Conservation (phyloP, 257 asterid species). For the Jacaranda mimosifolia region DNA sequence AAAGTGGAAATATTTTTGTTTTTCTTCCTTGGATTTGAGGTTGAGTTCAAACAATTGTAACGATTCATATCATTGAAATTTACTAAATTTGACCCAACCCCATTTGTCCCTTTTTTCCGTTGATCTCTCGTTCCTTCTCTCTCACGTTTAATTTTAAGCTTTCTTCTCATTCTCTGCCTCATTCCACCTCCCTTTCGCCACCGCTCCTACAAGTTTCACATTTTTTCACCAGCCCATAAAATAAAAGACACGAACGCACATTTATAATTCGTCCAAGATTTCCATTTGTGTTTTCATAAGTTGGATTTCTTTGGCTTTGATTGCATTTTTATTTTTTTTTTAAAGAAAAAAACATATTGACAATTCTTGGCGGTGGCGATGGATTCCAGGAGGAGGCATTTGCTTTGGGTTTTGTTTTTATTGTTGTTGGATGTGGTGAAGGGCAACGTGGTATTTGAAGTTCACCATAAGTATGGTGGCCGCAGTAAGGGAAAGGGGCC, state of each 20-base stretch:
- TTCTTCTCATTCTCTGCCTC: neutral
- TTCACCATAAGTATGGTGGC: slow-evolving; percentile 56
- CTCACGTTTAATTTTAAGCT: neutral
- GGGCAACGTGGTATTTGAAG: slow-evolving; percentile 52
- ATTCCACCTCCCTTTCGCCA: slow-evolving; percentile 36
- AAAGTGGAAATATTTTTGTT: neutral
- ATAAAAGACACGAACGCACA: neutral
- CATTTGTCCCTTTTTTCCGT: slow-evolving; percentile 22
- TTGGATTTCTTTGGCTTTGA: slow-evolving; percentile 3
- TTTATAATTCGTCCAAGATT: slow-evolving; percentile 18
- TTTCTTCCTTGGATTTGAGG: slow-evolving; percentile 27
- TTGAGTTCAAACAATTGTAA: slow-evolving; percentile 15
- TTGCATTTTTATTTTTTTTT: neutral
- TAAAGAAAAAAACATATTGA: neutral
- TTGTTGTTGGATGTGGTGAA: slow-evolving; percentile 28
- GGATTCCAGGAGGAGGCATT: slow-evolving; percentile 49
- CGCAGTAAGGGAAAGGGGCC: slow-evolving; percentile 43
- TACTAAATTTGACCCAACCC: slow-evolving; percentile 31
- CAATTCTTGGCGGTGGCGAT: slow-evolving; percentile 42
- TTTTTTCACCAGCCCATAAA: neutral
- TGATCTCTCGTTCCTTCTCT: slow-evolving; percentile 25
- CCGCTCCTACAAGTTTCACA: slow-evolving; percentile 7
- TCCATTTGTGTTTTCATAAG: neutral
- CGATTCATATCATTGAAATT: neutral
- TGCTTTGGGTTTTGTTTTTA: slow-evolving; percentile 10